Percentiles rank a stretch among this genome's conserved stretches.
phyloP scores from a whole-genome alignment of 2,329 filamentous ascomycete genomes.

The Mycocentrospora acerina region DNA sequence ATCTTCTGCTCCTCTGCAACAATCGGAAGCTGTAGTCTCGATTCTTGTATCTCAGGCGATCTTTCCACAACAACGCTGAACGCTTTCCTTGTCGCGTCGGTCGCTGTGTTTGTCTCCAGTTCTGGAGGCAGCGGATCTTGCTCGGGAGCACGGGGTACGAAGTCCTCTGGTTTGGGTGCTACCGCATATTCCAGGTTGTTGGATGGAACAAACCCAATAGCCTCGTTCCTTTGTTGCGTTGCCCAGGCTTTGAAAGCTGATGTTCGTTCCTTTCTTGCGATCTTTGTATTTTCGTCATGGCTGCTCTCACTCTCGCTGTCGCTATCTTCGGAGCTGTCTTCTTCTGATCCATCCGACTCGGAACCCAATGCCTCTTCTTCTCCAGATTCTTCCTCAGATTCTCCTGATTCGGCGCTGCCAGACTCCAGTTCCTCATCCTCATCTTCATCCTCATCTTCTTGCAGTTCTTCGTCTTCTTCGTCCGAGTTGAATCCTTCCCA shows the following conservation, averaged over 20 bases:
- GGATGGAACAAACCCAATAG: slow-evolving; percentile 67
- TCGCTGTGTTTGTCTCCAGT: slow-evolving; percentile 58
- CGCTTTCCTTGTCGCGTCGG: slow-evolving; percentile 66
- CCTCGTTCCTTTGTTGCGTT: slow-evolving; percentile 78
- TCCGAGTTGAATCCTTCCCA: slow-evolving; percentile 66
- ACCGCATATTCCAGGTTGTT: slow-evolving; percentile 36
- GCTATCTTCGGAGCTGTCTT: slow-evolving; percentile 38
- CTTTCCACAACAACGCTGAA: slow-evolving; percentile 74
- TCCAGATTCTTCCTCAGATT: slow-evolving; percentile 5
- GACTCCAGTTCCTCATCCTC: neutral
- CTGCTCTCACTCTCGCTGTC: slow-evolving; percentile 37
- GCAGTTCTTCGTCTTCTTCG: slow-evolving; percentile 27
- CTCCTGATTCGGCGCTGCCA: slow-evolving; percentile 5
- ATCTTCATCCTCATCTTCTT: slow-evolving; percentile 11
- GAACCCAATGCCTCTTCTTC: slow-evolving; percentile 19
- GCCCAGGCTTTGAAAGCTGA: slow-evolving; percentile 95
- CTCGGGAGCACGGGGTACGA: slow-evolving; percentile 67
- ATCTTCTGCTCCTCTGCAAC: slow-evolving; percentile 95
- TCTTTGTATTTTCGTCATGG: slow-evolving; percentile 40
- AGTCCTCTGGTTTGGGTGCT: slow-evolving; percentile 59
- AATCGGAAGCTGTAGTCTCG: slow-evolving; percentile 79
- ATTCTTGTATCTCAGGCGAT: slow-evolving; percentile 71
- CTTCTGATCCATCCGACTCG: slow-evolving; percentile 36
- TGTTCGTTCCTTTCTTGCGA: slow-evolving; percentile 47
- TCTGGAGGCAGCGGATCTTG: slow-evolving; percentile 70